These are phyloP conservation scores for Hagleromyces aurorensis DNA, from an alignment of 805 yeast species.

Conservation along the genomic window DNA sequence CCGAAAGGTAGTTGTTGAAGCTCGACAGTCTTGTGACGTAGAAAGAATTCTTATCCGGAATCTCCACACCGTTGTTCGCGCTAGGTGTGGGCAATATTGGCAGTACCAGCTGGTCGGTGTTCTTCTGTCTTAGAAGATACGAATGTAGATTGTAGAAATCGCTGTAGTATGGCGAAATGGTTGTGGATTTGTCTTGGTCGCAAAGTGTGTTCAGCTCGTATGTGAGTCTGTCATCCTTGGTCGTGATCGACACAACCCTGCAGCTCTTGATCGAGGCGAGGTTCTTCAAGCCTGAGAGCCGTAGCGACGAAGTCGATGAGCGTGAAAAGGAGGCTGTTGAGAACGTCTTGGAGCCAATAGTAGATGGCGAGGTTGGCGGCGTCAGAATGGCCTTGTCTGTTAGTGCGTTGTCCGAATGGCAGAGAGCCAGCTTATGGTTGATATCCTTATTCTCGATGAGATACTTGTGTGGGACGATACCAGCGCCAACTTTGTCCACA, in stretches of 20 bases:
- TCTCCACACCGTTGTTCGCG: no score
- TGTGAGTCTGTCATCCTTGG: conserved; percentile 11
- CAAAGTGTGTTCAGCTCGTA: conserved; percentile 13
- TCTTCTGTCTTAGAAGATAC: not conserved
- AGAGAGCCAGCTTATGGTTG: conserved; percentile 4
- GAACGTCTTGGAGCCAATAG: conserved; percentile 11
- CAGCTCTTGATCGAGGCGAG: conserved; percentile 3
- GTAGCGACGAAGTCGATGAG: conserved; percentile 1
- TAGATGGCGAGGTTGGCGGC: conserved; percentile 19
- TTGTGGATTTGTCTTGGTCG: conserved; percentile 7
- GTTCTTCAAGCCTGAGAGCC: conserved; percentile 3
- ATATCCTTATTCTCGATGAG: conserved; percentile 9
- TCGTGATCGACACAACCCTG: conserved; percentile 10
- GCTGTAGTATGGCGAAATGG: conserved; percentile 13
- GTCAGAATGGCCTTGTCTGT: conserved; percentile 11
- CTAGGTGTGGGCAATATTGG: conserved; percentile 14
- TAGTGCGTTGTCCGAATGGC: no score
- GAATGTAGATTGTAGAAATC: conserved; percentile 20
- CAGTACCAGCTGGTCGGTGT: not conserved
- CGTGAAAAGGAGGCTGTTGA: conserved; percentile 11
- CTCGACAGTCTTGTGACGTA: no score
- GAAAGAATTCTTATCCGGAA: no score
- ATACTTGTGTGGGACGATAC: conserved; percentile 8
- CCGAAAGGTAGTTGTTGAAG: no score
- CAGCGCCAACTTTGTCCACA: conserved; percentile 12